Percentiles rank a stretch among this genome's conserved stretches.
These are phyloP conservation scores for Adenanthera pavonina DNA, from an alignment of 306 rosid genomes.

Conservation along the genomic window DNA sequence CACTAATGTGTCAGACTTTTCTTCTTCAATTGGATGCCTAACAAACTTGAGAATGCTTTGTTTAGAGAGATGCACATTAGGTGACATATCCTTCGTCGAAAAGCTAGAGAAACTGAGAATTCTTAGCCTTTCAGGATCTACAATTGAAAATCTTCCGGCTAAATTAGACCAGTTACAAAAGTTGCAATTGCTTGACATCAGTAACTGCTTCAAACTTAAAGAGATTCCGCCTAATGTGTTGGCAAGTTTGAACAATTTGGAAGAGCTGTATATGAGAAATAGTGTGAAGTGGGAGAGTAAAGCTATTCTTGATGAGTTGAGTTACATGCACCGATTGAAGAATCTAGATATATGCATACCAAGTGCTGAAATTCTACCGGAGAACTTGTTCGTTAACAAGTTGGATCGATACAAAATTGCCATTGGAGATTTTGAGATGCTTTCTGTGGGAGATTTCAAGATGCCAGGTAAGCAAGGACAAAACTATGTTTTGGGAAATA, in stretches of 20 bases:
- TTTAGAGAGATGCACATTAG: slow-evolving; percentile 27
- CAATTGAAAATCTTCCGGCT: slow-evolving; percentile 31
- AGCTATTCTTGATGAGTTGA: slow-evolving; percentile 33
- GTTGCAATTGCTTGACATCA: slow-evolving; percentile 42
- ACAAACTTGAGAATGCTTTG: slow-evolving; percentile 34
- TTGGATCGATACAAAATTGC: slow-evolving; percentile 33
- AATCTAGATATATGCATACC: slow-evolving; percentile 37
- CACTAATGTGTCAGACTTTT: background rate
- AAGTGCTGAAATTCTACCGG: slow-evolving; percentile 20
- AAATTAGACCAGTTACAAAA: slow-evolving; percentile 37
- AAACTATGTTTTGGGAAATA: slow-evolving; percentile 32
- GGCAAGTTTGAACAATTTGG: slow-evolving; percentile 30
- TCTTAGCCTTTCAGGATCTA: slow-evolving; percentile 39
- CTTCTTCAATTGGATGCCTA: background rate
- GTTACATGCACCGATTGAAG: slow-evolving; percentile 15
- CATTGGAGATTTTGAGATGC: slow-evolving; percentile 37
- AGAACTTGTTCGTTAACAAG: slow-evolving; percentile 16
- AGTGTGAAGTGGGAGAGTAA: slow-evolving; percentile 36
- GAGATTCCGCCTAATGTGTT: slow-evolving; percentile 36
- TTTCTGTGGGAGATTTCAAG: background rate
- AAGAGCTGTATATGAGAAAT: slow-evolving; percentile 16
- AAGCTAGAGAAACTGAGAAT: slow-evolving; percentile 43
- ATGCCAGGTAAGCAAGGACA: slow-evolving; percentile 17
- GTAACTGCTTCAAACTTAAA: slow-evolving; percentile 24
- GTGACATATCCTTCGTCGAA: slow-evolving; percentile 34